Percentiles rank a stretch among this genome's conserved stretches.
phyloP scores from a whole-genome alignment of 345 rosid species.

The Eucalyptus pauciflora region DNA sequence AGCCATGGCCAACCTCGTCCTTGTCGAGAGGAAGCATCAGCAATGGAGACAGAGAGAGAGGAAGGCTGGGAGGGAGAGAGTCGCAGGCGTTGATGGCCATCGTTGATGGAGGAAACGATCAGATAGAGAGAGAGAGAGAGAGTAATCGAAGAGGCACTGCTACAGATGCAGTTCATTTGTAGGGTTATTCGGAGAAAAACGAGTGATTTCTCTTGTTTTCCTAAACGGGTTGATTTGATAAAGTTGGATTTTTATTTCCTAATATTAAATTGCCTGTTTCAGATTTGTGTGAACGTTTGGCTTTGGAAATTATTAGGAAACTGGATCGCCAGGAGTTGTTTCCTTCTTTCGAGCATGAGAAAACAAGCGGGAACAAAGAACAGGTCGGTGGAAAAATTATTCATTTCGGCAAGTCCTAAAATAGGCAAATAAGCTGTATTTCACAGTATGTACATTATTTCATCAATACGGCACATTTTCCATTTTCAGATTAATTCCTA shows the following conservation, averaged over 20 bases:
- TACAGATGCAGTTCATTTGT: background rate
- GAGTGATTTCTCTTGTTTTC: background rate
- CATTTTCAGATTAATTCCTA: background rate
- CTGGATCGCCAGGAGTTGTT: background rate
- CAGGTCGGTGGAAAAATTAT: background rate
- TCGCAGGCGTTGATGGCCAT: background rate
- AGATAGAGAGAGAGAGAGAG: background rate
- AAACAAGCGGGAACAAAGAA: background rate
- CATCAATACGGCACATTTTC: background rate
- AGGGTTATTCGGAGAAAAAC: background rate
- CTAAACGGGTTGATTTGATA: background rate
- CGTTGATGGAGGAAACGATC: background rate
- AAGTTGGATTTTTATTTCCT: background rate
- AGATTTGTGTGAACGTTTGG: background rate
- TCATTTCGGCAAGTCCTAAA: background rate
- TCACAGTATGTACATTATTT: background rate
- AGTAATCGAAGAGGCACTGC: background rate
- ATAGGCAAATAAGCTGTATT: too few species aligned
- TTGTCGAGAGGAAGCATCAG: background rate
- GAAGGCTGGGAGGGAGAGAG: background rate
- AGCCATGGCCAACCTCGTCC: background rate
- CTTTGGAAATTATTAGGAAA: background rate
- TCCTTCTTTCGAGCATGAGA: background rate
- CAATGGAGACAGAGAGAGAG: background rate
- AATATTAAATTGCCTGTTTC: background rate